These are phyloP conservation scores for Beauveria varroae DNA, from an alignment of 2,329 filamentous ascomycete genomes.

Conservation along the genomic window DNA sequence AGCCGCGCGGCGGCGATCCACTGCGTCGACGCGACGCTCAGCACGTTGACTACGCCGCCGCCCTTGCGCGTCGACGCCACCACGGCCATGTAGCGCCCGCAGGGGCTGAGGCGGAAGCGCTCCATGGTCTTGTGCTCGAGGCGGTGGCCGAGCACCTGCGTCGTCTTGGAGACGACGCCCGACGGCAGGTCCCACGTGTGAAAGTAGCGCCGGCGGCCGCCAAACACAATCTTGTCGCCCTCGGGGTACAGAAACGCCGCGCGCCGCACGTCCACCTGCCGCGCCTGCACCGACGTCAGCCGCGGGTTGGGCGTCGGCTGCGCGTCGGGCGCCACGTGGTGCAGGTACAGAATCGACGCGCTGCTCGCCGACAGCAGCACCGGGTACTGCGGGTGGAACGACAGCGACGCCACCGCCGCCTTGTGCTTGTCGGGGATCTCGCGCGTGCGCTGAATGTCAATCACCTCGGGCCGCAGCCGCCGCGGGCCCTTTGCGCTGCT, in stretches of 20 bases:
- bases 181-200: conserved; percentile 87
- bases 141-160: conserved; percentile 64
- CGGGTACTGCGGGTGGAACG: conserved; percentile 83
- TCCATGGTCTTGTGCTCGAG: conserved; percentile 89
- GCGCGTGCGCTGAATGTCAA: conserved; percentile 84
- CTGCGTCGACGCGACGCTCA: conserved; percentile 73
- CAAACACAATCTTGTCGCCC: conserved; percentile 78
- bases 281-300: conserved; percentile 82
- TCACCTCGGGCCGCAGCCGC: conserved; percentile 75
- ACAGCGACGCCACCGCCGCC: conserved; percentile 72
- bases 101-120: conserved; percentile 77
- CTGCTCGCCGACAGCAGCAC: conserved; percentile 85
- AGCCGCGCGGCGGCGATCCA: conserved; percentile 80
- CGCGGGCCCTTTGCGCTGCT: conserved; percentile 43
- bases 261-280: conserved; percentile 73
- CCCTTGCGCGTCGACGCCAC: conserved; percentile 75
- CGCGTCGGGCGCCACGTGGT: conserved; percentile 74
- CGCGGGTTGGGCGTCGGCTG: conserved; percentile 77
- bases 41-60: conserved; percentile 78
- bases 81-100: conserved; percentile 78
- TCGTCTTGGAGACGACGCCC: conserved; percentile 76
- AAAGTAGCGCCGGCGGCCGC: conserved; percentile 83
- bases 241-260: conserved; percentile 69
- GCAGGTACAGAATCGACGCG: conserved; percentile 77
- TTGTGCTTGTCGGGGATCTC: conserved; percentile 75